Base-by-base conservation (phyloP, 108 stramenopile species). In the Fistulifera pelliculosa region DNA sequence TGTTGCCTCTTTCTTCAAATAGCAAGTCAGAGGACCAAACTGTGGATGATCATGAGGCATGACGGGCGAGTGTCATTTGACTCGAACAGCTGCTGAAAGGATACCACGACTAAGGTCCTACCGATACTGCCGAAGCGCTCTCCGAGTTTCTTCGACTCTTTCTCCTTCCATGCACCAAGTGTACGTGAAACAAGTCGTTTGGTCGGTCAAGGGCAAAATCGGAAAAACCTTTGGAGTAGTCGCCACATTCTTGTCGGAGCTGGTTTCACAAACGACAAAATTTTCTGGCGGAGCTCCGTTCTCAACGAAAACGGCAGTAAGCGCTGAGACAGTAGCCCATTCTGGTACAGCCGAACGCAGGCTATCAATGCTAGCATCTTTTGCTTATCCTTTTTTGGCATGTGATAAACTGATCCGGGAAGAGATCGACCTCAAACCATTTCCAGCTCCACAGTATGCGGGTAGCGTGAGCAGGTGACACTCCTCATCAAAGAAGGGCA, bases 271-370 rank as follows among this genome's bases (percentile, higher is more conserved):
- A 35, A 35, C 3, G 31, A 35, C 8, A 35, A 35, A 6, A 35
- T 35, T 8, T 35, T 35, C 31, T 35, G 31, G 31, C 31, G 31
- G 31, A 35, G 31, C 8, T 35, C 31, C 6, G 31, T 6, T 35
- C 31, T 35, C 8, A n/a, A n/a, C n/a, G 58, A 63, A 0, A 81
- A 52, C 4, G 80, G 80, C 22, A 81, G 64, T 0, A 81, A 58
- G 12, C 80, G 62, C 35, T 75, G 68, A 61, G 66, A 77, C 15
- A 81, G 54, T 14, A 77, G 62, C 21, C 69, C 69, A 21, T 65
- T 40, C 35, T 60, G 61, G 49, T 81, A 70, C 47, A 81, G 68
- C n/a, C 80, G 70, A 11, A 81, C 74, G 50, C 76, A 77, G 42
- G 80, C 80, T 45, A 74, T 70, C 26, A 81, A 41, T 51, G 76